Percentiles rank a stretch among this genome's conserved stretches.
These are phyloP conservation scores for Pachyrhizus erosus DNA, from an alignment of 306 rosid species.

Conservation along the genomic window DNA sequence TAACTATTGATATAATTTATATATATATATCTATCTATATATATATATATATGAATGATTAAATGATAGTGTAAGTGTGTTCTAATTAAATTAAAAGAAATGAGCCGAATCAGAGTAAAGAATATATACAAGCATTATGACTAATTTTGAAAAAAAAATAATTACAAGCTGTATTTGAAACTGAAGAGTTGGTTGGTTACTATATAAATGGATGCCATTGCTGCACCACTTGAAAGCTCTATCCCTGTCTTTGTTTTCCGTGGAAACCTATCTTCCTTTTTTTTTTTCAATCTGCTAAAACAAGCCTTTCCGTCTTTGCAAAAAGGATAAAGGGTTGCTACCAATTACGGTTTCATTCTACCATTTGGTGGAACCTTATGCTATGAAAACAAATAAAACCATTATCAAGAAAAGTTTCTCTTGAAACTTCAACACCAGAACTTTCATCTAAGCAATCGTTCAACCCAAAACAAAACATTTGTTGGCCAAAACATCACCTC, in stretches of 20 bases:
- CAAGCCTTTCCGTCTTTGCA: conserved; percentile 15
- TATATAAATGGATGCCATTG: conserved; percentile 47
- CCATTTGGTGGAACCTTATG: conserved; percentile 36
- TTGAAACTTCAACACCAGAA: conserved; percentile 15
- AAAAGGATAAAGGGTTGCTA: neutral
- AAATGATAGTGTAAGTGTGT: no score
- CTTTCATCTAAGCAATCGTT: no score
- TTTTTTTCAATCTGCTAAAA: conserved; percentile 11
- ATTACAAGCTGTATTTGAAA: neutral
- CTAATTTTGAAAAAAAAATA: neutral
- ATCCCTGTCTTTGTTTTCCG: conserved; percentile 20
- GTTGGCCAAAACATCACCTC: neutral
- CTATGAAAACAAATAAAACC: neutral
- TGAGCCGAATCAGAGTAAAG: neutral
- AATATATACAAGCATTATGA: neutral
- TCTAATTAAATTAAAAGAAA: no score
- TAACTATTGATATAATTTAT: no score
- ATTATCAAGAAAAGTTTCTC: neutral
- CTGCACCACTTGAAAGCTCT: conserved; percentile 36
- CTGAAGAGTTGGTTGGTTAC: conserved; percentile 10
- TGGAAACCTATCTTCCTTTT: conserved; percentile 13
- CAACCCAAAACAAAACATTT: no score
- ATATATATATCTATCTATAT: no score
- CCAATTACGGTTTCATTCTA: conserved; percentile 3
- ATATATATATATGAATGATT: no score